These are phyloP conservation scores for Kernera saxatilis DNA, from an alignment of 345 rosid genomes.

Conservation along the genomic window DNA sequence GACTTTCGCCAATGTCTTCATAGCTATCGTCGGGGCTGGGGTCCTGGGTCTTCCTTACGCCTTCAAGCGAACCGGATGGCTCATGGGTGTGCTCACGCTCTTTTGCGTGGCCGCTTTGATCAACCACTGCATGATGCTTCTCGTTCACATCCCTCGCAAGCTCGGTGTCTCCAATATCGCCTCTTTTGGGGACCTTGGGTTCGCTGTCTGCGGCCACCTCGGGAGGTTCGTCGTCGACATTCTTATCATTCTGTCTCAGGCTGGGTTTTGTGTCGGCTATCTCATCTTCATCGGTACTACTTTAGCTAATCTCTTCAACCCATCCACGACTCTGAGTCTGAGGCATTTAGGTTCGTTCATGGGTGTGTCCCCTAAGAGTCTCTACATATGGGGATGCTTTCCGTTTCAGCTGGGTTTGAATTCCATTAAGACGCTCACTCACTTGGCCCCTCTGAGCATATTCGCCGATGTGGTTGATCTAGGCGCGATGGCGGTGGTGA, in stretches of 20 bases:
- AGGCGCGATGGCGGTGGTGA: conserved; percentile 65
- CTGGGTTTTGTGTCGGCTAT: conserved; percentile 82
- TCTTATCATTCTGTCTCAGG: conserved; percentile 60
- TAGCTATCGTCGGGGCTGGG: conserved; percentile 83
- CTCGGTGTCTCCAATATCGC: conserved; percentile 42
- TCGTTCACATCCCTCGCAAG: conserved; percentile 65
- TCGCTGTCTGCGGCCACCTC: conserved; percentile 55
- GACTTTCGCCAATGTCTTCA: conserved; percentile 85
- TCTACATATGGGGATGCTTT: conserved; percentile 66
- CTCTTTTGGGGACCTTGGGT: conserved; percentile 85
- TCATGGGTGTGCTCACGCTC: conserved; percentile 56
- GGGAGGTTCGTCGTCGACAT: conserved; percentile 64
- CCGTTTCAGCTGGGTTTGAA: conserved; percentile 76
- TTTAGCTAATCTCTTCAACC: conserved; percentile 37
- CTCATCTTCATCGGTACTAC: conserved; percentile 64
- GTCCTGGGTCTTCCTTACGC: conserved; percentile 80
- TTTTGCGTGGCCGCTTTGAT: conserved; percentile 50
- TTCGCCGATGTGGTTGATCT: conserved; percentile 83
- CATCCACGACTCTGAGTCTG: background rate
- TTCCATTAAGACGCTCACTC: conserved; percentile 64
- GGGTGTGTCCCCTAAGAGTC: conserved; percentile 44
- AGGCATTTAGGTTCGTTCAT: conserved; percentile 23
- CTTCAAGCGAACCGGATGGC: conserved; percentile 85
- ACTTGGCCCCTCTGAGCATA: conserved; percentile 79
- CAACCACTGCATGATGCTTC: conserved; percentile 71